phyloP scores from a whole-genome alignment of 768 basidiomycete genomes.

The Pisolithus albus region DNA sequence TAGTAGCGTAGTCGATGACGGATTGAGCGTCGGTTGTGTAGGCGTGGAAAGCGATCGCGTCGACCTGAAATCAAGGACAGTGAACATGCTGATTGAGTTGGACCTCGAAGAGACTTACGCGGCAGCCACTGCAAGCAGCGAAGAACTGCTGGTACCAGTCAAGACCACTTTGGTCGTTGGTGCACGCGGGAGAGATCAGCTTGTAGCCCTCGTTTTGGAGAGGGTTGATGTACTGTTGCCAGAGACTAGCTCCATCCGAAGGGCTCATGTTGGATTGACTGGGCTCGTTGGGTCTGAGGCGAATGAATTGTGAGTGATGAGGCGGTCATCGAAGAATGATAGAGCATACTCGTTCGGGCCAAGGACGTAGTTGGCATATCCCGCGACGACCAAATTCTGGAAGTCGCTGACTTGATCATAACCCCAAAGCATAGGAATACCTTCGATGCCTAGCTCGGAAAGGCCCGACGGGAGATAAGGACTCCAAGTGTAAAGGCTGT shows the following conservation, averaged over 20 bases:
- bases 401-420: slow-evolving; percentile 39
- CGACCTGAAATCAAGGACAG: slow-evolving; percentile 35
- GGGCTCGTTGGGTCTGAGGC: slow-evolving; percentile 65
- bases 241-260: slow-evolving; percentile 41
- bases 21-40: slow-evolving; percentile 48
- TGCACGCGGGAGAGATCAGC: slow-evolving; percentile 61
- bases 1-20: slow-evolving; percentile 46
- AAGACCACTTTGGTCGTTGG: slow-evolving; percentile 51
- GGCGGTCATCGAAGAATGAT: not conserved
- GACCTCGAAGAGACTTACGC: slow-evolving; percentile 32
- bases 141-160: slow-evolving; percentile 62
- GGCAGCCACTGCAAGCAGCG: slow-evolving; percentile 40
- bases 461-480: slow-evolving; percentile 32
- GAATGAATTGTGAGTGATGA: not conserved
- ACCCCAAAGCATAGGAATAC: slow-evolving; percentile 69
- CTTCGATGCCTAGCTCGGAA: slow-evolving; percentile 36
- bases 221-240: slow-evolving; percentile 56
- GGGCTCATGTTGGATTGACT: slow-evolving; percentile 59
- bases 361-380: slow-evolving; percentile 45
- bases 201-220: slow-evolving; percentile 49
- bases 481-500: slow-evolving; percentile 62
- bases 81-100: not conserved
- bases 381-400: slow-evolving; percentile 34
- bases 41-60: slow-evolving; percentile 56
- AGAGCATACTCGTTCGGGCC: slow-evolving; percentile 69